A percentile compares a stretch with the other conserved stretches of the same genome.
phyloP scores from a whole-genome alignment of 2,329 filamentous ascomycete genomes.

The Camptophora hylomeconis region DNA sequence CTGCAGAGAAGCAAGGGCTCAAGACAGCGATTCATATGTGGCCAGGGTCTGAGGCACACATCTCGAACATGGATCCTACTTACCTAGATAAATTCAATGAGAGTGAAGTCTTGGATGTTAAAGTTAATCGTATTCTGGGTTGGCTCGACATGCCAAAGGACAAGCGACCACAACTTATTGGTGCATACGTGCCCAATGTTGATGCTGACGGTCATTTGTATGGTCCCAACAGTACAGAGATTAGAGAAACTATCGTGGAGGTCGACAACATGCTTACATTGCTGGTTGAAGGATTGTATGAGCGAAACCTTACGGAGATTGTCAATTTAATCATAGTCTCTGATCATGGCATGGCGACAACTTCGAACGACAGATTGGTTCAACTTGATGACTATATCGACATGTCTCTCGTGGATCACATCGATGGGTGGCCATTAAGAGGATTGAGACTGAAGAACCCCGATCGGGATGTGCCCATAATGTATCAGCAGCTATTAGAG shows the following conservation, averaged over 20 bases:
- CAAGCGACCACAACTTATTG: conserved; percentile 76
- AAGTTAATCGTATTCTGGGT: conserved; percentile 67
- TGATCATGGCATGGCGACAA: conserved; percentile 97
- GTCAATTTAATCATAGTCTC: conserved; percentile 95
- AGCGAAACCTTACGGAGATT: conserved; percentile 72
- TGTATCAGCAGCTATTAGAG: conserved; percentile 47
- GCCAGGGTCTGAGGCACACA: conserved; percentile 87
- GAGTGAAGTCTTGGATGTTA: conserved; percentile 58
- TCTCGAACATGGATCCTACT: conserved; percentile 59
- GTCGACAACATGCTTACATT: conserved; percentile 72
- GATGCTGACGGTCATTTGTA: conserved; percentile 77
- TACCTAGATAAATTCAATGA: conserved; percentile 78
- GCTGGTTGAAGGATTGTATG: conserved; percentile 62
- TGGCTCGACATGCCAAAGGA: conserved; percentile 57
- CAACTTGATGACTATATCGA: conserved; percentile 87
- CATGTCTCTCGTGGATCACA: conserved; percentile 61
- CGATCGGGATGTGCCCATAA: conserved; percentile 45
- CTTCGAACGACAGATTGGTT: conserved; percentile 63
- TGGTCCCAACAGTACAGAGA: conserved; percentile 91
- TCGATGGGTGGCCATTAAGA: conserved; percentile 87
- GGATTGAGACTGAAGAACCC: conserved; percentile 69
- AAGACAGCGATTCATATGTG: conserved; percentile 90
- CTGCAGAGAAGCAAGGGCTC: conserved; percentile 70
- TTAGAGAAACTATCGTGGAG: conserved; percentile 59
- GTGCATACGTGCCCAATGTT: conserved; percentile 87